A percentile compares a stretch with the other conserved stretches of the same genome.
These are phyloP conservation scores for Symbiodinium pilosum DNA, from an alignment of 73 alveolate species.

Conservation along the genomic window DNA sequence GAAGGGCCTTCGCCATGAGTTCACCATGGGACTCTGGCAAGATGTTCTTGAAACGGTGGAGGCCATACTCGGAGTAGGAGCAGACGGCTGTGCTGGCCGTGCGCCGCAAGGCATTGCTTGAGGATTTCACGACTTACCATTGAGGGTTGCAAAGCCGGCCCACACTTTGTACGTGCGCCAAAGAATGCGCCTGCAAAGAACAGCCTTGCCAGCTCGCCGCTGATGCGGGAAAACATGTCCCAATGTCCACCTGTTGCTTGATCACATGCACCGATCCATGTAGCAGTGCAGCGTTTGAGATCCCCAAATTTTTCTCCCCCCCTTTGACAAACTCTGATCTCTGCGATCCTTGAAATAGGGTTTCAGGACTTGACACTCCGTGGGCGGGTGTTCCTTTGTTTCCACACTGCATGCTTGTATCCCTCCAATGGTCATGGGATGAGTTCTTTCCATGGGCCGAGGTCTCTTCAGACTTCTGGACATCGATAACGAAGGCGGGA, in stretches of 20 bases:
- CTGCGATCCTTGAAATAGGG: too few relatives aligned
- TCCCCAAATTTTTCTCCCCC: not conserved
- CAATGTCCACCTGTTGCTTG: too few relatives aligned
- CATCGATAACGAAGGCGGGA: conserved; percentile 58
- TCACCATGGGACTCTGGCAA: conserved; percentile 38
- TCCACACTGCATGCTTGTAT: too few relatives aligned
- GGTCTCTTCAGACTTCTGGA: conserved; percentile 83
- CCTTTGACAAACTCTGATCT: too few relatives aligned
- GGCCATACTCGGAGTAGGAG: not conserved
- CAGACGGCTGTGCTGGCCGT: not conserved
- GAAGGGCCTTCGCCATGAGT: conserved; percentile 52
- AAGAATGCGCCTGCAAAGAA: not conserved
- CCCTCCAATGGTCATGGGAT: not conserved
- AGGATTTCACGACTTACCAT: too few relatives aligned
- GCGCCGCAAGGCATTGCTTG: too few relatives aligned
- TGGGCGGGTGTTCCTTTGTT: too few relatives aligned
- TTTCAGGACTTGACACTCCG: too few relatives aligned
- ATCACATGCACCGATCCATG: too few relatives aligned
- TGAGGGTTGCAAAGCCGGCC: too few relatives aligned
- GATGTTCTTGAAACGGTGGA: conserved; percentile 28
- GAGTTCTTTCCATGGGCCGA: not conserved
- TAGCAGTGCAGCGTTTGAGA: not conserved
- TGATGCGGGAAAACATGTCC: too few relatives aligned
- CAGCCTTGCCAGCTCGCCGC: too few relatives aligned
- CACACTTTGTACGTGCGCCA: not conserved